Evolutionary conservation across 768 basidiomycete species (phyloP), one percentile per base, ranked within the genome.

Genomic region (Trametes sanguinea): DNA sequence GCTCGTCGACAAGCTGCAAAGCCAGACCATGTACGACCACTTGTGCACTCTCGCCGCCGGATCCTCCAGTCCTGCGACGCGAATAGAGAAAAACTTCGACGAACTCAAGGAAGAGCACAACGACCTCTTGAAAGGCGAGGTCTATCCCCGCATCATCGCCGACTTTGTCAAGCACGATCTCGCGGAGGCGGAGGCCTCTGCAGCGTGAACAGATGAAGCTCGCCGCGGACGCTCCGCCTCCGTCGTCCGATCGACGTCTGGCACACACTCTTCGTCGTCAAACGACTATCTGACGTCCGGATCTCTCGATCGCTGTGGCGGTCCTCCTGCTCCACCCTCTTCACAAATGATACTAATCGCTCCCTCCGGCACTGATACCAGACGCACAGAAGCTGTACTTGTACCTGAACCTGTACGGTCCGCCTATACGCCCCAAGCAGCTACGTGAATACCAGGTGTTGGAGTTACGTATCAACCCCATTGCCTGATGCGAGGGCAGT

Each of bases 1-100:
- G 2, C 80, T 90, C 40, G 80, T 94, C 22, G 84, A 94, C 68
- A 55, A 74, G 14, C 64, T 73, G 17, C 92, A 94, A 74, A 86
- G 86, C 67, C 72, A 83, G 51, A 73, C 67, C 13, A 89, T 93
- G 77, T 80, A 82, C 63, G 71, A 73, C 0, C 85, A 81, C 66
- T 77, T 94, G n/a, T 67, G 62, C 44, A 61, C 67, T 83, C 27
- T 43, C 37, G 8, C 10, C 14, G 47, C 9, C 2, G 27, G 9
- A 2, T 42, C 54, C 9, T 16, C 29, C 10, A 42, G 17, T 22
- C 13, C 60, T 2, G 30, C 22, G 2, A 40, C 30, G 4, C 16
- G 9, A 17, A 62, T 64, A 14, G n/a, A 60, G 45, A 55, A 60
- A 50, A 56, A 54, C 54, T 65, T 59, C 27, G 67, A 65, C 51